phyloP scores from a whole-genome alignment of 352 stramenopile genomes.

The Globisporangium spiculum region DNA sequence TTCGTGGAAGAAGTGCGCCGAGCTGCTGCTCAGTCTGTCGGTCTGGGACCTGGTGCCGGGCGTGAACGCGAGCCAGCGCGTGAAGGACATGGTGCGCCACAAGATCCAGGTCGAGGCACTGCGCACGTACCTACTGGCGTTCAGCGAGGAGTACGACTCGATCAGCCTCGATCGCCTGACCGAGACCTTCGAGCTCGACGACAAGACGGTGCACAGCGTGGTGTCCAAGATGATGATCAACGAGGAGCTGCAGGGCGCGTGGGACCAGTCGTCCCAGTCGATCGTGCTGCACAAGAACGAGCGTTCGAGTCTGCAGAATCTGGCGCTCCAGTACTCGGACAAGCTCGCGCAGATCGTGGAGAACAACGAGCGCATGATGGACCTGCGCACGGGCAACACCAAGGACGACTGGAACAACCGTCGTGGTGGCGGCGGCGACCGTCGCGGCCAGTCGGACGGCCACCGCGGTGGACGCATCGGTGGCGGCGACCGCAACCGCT shows the following conservation, averaged over 20 bases:
- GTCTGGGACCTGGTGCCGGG: conserved; percentile 97
- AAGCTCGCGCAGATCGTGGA: conserved; percentile 89
- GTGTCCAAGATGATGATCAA: conserved; percentile 99
- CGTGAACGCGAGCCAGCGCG: conserved; percentile 66
- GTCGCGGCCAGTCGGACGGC: conserved; percentile 31
- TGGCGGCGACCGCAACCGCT: conserved; percentile 22
- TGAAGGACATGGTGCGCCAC: conserved; percentile 90
- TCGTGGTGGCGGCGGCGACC: conserved; percentile 34
- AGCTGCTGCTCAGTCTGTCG: conserved; percentile 86
- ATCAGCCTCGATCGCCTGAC: conserved; percentile 93
- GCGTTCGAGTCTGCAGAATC: conserved; percentile 91
- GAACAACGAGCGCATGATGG: conserved; percentile 90
- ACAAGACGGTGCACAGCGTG: conserved; percentile 96
- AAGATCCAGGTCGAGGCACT: conserved; percentile 97
- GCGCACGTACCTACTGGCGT: conserved; percentile 96
- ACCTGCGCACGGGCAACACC: conserved; percentile 59
- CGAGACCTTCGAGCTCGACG: conserved; percentile 97
- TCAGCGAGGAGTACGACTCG: conserved; percentile 95
- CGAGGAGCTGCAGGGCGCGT: conserved; percentile 95
- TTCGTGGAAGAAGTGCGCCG: conserved; percentile 93
- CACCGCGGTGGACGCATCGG: conserved; percentile 26
- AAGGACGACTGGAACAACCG: conserved; percentile 74
- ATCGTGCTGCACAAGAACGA: conserved; percentile 96
- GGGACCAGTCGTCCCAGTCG: conserved; percentile 97
- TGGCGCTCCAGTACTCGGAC: conserved; percentile 96